These are phyloP conservation scores for Cystobasidium slooffiae DNA, from an alignment of 1,284 basidiomycete genomes.

Conservation along the genomic window DNA sequence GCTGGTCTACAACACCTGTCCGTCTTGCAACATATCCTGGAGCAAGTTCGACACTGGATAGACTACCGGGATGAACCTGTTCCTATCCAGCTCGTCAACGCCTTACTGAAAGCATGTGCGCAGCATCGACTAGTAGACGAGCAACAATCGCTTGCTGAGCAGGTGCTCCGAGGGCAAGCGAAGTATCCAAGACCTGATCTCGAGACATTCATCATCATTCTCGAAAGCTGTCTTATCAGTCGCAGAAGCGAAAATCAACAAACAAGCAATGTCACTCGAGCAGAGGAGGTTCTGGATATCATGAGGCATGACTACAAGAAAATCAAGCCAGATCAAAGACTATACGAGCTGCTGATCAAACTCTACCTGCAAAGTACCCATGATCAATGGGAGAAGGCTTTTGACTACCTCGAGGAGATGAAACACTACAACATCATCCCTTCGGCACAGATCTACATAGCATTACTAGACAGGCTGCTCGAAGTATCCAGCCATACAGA, in stretches of 20 bases:
- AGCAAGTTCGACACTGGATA: slow-evolving; percentile 8
- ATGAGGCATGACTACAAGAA: neutral
- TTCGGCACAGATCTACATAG: slow-evolving; percentile 19
- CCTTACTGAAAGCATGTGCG: slow-evolving; percentile 23
- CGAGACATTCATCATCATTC: neutral
- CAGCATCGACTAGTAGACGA: slow-evolving; percentile 11
- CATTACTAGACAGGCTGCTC: slow-evolving; percentile 21
- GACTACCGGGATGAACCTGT: neutral
- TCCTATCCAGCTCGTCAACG: slow-evolving; percentile 24
- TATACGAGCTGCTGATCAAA: slow-evolving; percentile 24
- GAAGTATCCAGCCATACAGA: neutral
- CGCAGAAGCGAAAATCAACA: slow-evolving; percentile 5
- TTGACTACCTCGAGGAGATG: slow-evolving; percentile 43
- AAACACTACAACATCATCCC: slow-evolving; percentile 38
- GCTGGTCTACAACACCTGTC: slow-evolving; percentile 35
- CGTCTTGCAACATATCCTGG: neutral
- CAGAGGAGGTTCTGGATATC: neutral
- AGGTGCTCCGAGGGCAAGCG: neutral
- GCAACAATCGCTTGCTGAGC: neutral
- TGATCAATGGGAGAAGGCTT: slow-evolving; percentile 18
- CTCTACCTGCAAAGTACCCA: slow-evolving; percentile 22
- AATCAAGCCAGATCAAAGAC: slow-evolving; percentile 18
- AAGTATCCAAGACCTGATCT: slow-evolving; percentile 10
- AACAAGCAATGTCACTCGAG: slow-evolving; percentile 9
- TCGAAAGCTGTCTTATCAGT: slow-evolving; percentile 11